Evolutionary conservation across 2,329 filamentous ascomycete genomes (phyloP), one percentile per base, ranked within the genome.

Genomic region (Thermoascus crustaceus): DNA sequence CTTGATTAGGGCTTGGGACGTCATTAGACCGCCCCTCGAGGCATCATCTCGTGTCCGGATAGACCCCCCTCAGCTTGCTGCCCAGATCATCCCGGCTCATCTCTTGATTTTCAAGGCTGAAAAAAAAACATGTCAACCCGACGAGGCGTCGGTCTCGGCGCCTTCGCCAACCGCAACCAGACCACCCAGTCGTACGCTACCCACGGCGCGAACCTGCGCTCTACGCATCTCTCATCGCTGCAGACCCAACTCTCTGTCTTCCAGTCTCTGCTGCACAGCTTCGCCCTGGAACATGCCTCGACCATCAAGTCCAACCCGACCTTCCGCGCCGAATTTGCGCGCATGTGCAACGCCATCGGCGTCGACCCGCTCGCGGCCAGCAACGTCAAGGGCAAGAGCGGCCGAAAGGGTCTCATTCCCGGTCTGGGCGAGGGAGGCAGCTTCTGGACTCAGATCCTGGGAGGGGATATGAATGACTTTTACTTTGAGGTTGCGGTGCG

Each of bases 401-500:
- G 63, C 30, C 64, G 60, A 3, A 68, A 44, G 58, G 66, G 66
- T 60, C 22, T 48, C n/a, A 24, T 43, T n/a, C 34, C 39, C n/a
- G 38, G 37, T 11, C 37, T 53, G n/a, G 53, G 55, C 16, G 60
- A 61, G 33, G 69, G 67, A 1, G 76, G 76, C 11, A 91, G 82
- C 39, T 79, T 95, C 40, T 96, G 91, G 89, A 83, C 86, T 6
- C 88, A 95, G 67, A 76, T 96, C 43, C 73, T 96, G 13, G 91
- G 91, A 19, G 78, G 83, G 40, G 87, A 80, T 50, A 88, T 98
- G 48, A 94, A 95, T 57, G 91, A 98, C 61, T 98, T 98, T 57
- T 98, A 96, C 66, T 96, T 96, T 61, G 89, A 94, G 67, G 77
- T 98, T 30, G 91, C 87, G 1, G 89, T 96, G n/a, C 75, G 85